These are phyloP conservation scores for Mycotypha africana DNA, from an alignment of 371 early-diverging fungal species.

Conservation along the genomic window DNA sequence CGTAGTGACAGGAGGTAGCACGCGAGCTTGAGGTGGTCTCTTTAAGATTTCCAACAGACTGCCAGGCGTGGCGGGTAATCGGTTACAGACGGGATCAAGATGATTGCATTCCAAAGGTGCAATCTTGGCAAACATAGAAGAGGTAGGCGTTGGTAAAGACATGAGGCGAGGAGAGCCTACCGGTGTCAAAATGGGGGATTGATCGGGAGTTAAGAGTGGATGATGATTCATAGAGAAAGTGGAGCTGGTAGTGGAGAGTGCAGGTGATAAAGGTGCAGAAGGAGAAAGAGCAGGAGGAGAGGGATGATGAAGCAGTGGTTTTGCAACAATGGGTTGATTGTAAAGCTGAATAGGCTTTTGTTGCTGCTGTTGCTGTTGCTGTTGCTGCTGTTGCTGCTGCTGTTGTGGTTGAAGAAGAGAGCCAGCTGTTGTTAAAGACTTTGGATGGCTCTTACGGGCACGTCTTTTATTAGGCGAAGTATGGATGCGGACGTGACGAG, in stretches of 20 bases:
- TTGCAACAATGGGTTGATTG: too few species aligned
- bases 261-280: constrained; percentile 33
- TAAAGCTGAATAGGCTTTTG: too few species aligned
- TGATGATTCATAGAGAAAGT: constrained; percentile 22
- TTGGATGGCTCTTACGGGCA: constrained; percentile 14
- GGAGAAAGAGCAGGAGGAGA: constrained; percentile 8
- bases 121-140: constrained; percentile 14
- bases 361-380: neutral
- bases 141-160: too few species aligned
- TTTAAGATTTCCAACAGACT: constrained; percentile 35
- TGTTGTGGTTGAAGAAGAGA: constrained; percentile 5
- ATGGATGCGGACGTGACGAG: constrained; percentile 79
- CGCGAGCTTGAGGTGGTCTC: constrained; percentile 45
- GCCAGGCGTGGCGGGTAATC: neutral
- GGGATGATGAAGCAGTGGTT: too few species aligned
- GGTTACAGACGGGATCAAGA: constrained; percentile 3
- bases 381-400: constrained; percentile 10
- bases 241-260: constrained; percentile 28
- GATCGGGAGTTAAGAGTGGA: constrained; percentile 32
- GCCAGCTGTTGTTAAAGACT: too few species aligned
- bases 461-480: constrained; percentile 39
- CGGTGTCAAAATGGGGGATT: constrained; percentile 31
- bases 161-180: constrained; percentile 20
- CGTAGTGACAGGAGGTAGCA: constrained; percentile 36
- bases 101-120: constrained; percentile 27